Percentiles rank a stretch among this genome's conserved stretches.
These are phyloP conservation scores for Seminavis robusta DNA, from an alignment of 108 stramenopile species.

Conservation along the genomic window DNA sequence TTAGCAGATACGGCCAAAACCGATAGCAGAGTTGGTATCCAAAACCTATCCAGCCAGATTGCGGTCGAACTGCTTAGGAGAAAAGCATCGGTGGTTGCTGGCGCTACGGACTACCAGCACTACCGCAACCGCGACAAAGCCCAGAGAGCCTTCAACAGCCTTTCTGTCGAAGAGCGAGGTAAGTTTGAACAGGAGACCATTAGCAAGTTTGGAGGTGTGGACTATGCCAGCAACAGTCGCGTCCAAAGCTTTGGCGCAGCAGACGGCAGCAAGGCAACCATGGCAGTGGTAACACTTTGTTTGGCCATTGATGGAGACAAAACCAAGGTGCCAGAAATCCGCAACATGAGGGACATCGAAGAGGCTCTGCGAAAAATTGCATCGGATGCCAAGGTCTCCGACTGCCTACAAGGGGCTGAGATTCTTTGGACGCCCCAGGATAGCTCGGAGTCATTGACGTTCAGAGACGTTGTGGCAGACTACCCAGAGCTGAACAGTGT, in stretches of 20 bases:
- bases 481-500: slow-evolving; percentile 70
- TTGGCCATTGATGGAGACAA: slow-evolving; percentile 76
- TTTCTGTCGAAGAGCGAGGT: slow-evolving; percentile 60
- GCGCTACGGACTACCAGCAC: slow-evolving; percentile 46
- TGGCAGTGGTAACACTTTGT: slow-evolving; percentile 71
- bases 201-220: slow-evolving; percentile 69
- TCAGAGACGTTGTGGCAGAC: slow-evolving; percentile 67
- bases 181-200: slow-evolving; percentile 79
- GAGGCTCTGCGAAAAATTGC: slow-evolving; percentile 70
- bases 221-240: slow-evolving; percentile 31
- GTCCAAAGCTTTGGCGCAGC: slow-evolving; percentile 1
- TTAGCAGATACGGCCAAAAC: slow-evolving; percentile 56
- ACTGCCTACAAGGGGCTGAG: slow-evolving; percentile 69
- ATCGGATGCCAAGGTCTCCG: slow-evolving; percentile 63
- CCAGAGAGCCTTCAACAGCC: slow-evolving; percentile 49
- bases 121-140: slow-evolving; percentile 41
- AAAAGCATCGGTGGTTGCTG: slow-evolving; percentile 67
- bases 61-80: slow-evolving; percentile 76
- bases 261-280: slow-evolving; percentile 43
- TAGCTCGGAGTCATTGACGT: slow-evolving; percentile 59
- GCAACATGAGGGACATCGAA: slow-evolving; percentile 60
- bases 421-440: slow-evolving; percentile 85
- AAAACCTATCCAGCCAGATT: slow-evolving; percentile 74
- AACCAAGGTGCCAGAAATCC: slow-evolving; percentile 55
- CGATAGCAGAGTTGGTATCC: slow-evolving; percentile 69